These are phyloP conservation scores for Fusarium sublunatum DNA, from an alignment of 2,329 filamentous ascomycete species.

Conservation along the genomic window DNA sequence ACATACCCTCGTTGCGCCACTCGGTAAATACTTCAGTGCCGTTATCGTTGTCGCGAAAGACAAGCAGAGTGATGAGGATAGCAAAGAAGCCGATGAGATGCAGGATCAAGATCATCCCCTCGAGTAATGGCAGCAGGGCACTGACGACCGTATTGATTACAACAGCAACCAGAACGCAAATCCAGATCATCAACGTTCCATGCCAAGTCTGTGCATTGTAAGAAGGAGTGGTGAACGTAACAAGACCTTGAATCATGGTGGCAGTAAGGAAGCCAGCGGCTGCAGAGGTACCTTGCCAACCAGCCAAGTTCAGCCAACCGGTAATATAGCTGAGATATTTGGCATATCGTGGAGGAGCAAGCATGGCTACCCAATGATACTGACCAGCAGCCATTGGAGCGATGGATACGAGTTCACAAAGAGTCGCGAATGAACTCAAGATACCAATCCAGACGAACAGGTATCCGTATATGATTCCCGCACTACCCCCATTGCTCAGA, in stretches of 20 bases:
- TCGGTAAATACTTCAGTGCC: conserved; percentile 47
- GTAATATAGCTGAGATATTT: conserved; percentile 50
- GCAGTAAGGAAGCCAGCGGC: conserved; percentile 41
- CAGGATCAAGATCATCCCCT: conserved; percentile 55
- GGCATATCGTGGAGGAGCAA: conserved; percentile 36
- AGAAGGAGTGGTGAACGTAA: conserved; percentile 31
- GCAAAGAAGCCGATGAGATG: conserved; percentile 60
- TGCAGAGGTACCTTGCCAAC: conserved; percentile 45
- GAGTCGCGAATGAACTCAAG: conserved; percentile 39
- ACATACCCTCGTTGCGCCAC: conserved; percentile 42
- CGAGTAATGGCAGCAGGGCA: conserved; percentile 51
- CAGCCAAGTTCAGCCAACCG: conserved; percentile 43
- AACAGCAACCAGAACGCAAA: conserved; percentile 56
- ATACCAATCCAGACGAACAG: conserved; percentile 63
- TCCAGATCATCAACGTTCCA: conserved; percentile 50
- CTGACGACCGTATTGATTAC: conserved; percentile 52
- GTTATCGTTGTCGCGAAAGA: conserved; percentile 45
- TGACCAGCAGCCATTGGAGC: conserved; percentile 41
- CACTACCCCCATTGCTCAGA: conserved; percentile 41
- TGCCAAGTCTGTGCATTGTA: conserved; percentile 44
- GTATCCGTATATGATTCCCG: conserved; percentile 62
- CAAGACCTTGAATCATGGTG: conserved; percentile 45
- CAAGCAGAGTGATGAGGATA: conserved; percentile 51
- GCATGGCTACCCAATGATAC: conserved; percentile 44
- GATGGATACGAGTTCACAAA: conserved; percentile 42